Evolutionary conservation across 2,329 filamentous ascomycete species (phyloP).

Genomic region (Talaromyces sp.): DNA sequence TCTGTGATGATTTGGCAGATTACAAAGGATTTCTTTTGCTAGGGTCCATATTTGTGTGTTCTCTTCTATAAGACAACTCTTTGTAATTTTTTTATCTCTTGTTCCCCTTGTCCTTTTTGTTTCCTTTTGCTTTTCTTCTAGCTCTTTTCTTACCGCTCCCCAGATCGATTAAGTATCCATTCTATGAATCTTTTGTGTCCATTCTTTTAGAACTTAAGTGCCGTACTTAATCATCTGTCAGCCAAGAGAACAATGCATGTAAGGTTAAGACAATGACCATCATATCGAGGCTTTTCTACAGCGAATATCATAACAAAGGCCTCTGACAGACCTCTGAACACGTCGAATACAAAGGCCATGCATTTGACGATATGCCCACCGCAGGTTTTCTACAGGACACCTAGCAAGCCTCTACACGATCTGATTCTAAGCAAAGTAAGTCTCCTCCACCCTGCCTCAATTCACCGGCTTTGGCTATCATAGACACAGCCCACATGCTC

Average conservation of each 20-base stretch:
- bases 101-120: slow-evolving; percentile 1
- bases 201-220: background rate
- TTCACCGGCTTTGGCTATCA: too few relatives aligned
- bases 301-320: too few relatives aligned
- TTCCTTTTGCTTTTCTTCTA: background rate
- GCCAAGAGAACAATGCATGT: background rate
- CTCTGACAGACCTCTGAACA: too few relatives aligned
- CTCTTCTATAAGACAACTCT: slow-evolving; percentile 10
- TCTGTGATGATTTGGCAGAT: slow-evolving; percentile 10
- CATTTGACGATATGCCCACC: background rate
- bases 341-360: background rate
- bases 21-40: slow-evolving; percentile 7
- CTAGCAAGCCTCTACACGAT: background rate
- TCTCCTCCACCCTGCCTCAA: background rate
- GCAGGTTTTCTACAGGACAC: background rate
- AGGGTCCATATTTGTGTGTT: slow-evolving; percentile 9
- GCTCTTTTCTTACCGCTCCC: background rate
- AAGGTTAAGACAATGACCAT: background rate
- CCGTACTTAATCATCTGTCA: background rate
- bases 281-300: too few relatives aligned
- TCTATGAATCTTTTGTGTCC: background rate
- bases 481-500: too few relatives aligned
- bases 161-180: background rate
- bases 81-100: slow-evolving; percentile 11
- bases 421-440: background rate